These are phyloP conservation scores for Arabidopsis hybrid DNA, from an alignment of 441 rosid species.

Conservation along the genomic window DNA sequence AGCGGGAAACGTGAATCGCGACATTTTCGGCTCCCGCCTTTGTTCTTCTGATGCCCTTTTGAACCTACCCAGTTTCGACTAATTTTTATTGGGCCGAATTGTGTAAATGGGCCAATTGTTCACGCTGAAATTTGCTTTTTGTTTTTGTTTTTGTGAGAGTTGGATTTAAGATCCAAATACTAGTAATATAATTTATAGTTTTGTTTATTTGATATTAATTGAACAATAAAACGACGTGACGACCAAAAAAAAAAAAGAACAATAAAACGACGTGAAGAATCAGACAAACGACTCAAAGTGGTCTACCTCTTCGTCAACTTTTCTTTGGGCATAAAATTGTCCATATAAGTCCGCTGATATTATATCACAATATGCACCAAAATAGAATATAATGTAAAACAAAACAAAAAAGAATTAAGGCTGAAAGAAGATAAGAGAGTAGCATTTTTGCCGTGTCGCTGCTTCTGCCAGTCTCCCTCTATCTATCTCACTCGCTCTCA, in stretches of 20 bases:
- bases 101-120: background rate
- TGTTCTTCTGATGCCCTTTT: conserved; percentile 21
- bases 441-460: conserved; percentile 35
- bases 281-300: conserved; percentile 22
- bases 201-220: background rate
- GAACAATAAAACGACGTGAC: background rate
- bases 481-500: conserved; percentile 35
- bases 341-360: conserved; percentile 25
- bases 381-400: background rate
- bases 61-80: conserved; percentile 23
- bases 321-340: background rate
- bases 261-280: background rate
- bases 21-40: conserved; percentile 5
- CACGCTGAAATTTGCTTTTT: background rate
- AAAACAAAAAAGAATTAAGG: background rate
- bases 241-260: too few relatives aligned
- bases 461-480: conserved; percentile 33
- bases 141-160: background rate
- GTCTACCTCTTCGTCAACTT: background rate
- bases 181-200: background rate
- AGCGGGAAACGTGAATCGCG: conserved; percentile 34
- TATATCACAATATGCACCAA: conserved; percentile 16
- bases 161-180: background rate
- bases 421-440: conserved; percentile 40
- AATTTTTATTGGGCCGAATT: background rate